phyloP scores from a whole-genome alignment of 1,284 basidiomycete genomes.

The Cryptococcus sp. region DNA sequence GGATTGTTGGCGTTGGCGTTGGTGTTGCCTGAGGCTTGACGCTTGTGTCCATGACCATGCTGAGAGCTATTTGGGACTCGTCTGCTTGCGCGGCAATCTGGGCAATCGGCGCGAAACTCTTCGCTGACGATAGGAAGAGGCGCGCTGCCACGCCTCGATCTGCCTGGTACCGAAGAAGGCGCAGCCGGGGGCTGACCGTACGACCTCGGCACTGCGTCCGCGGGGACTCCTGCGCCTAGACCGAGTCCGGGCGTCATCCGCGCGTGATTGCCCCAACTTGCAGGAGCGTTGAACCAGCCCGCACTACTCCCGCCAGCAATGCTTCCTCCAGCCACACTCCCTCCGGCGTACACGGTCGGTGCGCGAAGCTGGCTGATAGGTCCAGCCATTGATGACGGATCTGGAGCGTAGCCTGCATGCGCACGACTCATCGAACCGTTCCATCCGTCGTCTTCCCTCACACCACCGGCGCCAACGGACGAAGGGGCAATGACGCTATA shows the following conservation, averaged over 20 bases:
- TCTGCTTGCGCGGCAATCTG: too few species aligned
- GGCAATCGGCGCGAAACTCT: too few species aligned
- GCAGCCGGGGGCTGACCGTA: background rate
- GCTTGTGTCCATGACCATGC: too few species aligned
- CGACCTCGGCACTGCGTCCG: background rate
- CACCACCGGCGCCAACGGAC: conserved; percentile 7
- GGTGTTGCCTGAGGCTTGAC: too few species aligned
- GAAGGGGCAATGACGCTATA: conserved; percentile 10
- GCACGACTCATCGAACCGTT: conserved; percentile 27
- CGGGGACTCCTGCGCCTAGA: too few species aligned
- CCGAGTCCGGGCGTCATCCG: conserved; percentile 19
- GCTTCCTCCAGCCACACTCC: background rate
- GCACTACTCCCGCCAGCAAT: background rate
- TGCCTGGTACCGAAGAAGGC: background rate
- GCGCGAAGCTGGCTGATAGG: conserved; percentile 11
- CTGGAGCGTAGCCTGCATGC: conserved; percentile 33
- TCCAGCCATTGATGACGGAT: conserved; percentile 29
- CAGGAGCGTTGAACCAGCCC: conserved; percentile 20
- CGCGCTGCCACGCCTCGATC: background rate
- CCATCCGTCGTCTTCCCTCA: conserved; percentile 36
- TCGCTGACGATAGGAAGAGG: background rate
- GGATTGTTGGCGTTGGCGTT: too few species aligned
- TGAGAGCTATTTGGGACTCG: too few species aligned
- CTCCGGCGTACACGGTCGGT: background rate
- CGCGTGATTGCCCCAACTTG: conserved; percentile 29